phyloP scores from a whole-genome alignment of 2,329 filamentous ascomycete species.

The Hirsutella thompsonii region DNA sequence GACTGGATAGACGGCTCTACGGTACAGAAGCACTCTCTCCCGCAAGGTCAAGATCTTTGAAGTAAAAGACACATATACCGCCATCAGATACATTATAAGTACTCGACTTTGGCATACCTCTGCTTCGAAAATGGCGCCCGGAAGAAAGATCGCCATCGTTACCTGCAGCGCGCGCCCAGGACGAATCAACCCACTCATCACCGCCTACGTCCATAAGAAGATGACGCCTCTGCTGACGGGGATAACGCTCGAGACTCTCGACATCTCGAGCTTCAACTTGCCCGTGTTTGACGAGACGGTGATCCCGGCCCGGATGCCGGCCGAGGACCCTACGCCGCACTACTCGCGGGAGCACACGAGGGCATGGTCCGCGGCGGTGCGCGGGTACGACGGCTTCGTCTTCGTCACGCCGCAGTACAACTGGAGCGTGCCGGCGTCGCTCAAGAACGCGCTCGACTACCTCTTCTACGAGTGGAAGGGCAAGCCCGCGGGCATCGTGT shows the following conservation, averaged over 20 bases:
- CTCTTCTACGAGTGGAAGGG: conserved; percentile 44
- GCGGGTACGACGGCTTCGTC: conserved; percentile 31
- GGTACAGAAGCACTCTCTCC: too few species aligned
- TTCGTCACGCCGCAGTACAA: conserved; percentile 45
- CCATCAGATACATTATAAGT: too few species aligned
- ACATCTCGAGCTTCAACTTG: conserved; percentile 25
- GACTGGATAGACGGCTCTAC: too few species aligned
- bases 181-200: conserved; percentile 20
- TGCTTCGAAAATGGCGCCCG: conserved; percentile 1
- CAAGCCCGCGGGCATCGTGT: conserved; percentile 39
- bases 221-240: conserved; percentile 8
- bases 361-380: conserved; percentile 30
- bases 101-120: too few species aligned
- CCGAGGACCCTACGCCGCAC: conserved; percentile 6
- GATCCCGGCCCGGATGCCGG: conserved; percentile 24
- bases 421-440: conserved; percentile 34
- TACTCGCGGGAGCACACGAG: conserved; percentile 28
- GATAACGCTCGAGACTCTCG: conserved; percentile 14
- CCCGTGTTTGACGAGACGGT: conserved; percentile 31
- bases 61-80: too few species aligned
- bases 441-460: conserved; percentile 53
- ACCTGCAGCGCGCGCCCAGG: conserved; percentile 20
- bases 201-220: conserved; percentile 16
- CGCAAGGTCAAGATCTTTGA: too few species aligned
- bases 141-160: conserved; percentile 19